Evolutionary conservation across 2,329 filamentous ascomycete species (phyloP), one percentile per base, ranked within the genome.

Genomic region (Apiospora pterosperma): DNA sequence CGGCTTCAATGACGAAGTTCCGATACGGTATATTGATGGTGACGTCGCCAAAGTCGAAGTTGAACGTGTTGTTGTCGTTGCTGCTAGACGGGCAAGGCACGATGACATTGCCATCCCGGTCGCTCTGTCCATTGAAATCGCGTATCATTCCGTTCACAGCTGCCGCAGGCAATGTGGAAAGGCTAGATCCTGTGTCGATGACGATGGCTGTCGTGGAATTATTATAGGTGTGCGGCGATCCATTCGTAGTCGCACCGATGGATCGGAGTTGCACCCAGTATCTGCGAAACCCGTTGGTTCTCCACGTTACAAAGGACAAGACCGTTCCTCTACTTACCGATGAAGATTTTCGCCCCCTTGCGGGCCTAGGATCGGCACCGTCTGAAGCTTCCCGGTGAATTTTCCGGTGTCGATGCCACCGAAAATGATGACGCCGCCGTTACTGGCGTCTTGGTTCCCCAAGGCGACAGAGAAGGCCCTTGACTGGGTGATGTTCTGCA

Each of bases 131-230:
- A 8, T 81, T 82, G 62, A 88, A 82, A 67, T 84, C 82, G 21
- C 74, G 70, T n/a, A 82, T 82, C 36, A 88, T 82, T 42, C 71
- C 67, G n/a, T 76, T 70, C 42, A 84, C 84, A 36, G 92, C 76
- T 21, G 74, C 73, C 64, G 84, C 77, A 0, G 90, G 90, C 1
- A 93, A 79, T 62, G 91, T 85, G 61, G 86, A 90, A 70, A 92
- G 80, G 16, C 88, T 91, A 28, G 88, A 88, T 4, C 90, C 90
- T 28, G 87, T 90, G 77, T 93, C 90, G 55, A 92, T 82, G 63
- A 92, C 87, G 14, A 90, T 89, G 11, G 86, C 80, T 67, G 82
- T 77, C 16, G 69, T 69, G 48, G 77, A 77, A 70, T 75, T 75
- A 42, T 72, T 62, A 67, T 82, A 82, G 64, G 70, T 69, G 42